Evolutionary conservation across 805 yeast species (phyloP).

Genomic region (Yarrowia yakushimensis): DNA sequence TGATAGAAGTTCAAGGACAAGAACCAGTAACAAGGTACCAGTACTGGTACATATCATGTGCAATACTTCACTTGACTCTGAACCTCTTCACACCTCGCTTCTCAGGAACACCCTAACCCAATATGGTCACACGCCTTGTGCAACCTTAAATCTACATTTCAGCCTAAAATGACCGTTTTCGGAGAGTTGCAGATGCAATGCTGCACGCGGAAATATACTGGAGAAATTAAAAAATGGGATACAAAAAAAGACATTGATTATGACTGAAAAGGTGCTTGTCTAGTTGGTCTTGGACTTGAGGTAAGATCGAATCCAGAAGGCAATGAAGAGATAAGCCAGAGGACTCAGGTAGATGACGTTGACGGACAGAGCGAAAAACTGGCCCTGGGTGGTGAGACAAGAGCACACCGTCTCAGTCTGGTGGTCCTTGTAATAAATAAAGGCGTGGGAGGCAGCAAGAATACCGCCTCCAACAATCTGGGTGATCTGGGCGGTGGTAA

Average conservation of each 20-base stretch:
- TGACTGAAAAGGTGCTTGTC: neutral
- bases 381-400: conserved; percentile 57
- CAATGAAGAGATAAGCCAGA: conserved; percentile 60
- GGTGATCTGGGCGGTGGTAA: conserved; percentile 64
- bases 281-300: conserved; percentile 5
- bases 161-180: neutral
- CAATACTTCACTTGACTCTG: no score
- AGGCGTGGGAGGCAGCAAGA: conserved; percentile 60
- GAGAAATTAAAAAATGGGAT: no score
- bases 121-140: neutral
- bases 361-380: conserved; percentile 58
- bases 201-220: no score
- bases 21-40: no score
- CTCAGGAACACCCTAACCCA: neutral
- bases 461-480: conserved; percentile 70
- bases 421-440: conserved; percentile 55
- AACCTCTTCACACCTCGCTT: no score
- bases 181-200: neutral
- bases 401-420: conserved; percentile 42
- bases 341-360: conserved; percentile 67
- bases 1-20: no score
- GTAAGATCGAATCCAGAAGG: conserved; percentile 53
- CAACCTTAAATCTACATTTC: neutral
- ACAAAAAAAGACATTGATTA: neutral
- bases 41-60: no score